phyloP scores from a whole-genome alignment of 148 eudicot genomes.

The Chenopodium berlandieri region DNA sequence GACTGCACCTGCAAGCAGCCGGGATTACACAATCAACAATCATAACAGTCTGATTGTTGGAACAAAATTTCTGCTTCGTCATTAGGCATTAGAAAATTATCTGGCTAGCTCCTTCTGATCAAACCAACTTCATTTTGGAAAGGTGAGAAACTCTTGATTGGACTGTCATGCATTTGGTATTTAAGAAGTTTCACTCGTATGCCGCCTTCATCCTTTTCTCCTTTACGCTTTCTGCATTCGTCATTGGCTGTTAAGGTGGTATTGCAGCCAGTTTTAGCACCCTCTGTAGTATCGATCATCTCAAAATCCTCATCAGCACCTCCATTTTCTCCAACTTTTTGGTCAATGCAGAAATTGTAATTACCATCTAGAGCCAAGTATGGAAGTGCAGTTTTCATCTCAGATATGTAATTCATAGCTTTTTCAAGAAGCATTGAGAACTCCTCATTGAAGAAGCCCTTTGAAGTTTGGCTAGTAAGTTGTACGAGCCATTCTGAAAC shows the following conservation, averaged over 20 bases:
- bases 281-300: constrained; percentile 39
- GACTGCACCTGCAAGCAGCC: neutral
- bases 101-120: constrained; percentile 29
- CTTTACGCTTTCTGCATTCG: constrained; percentile 62
- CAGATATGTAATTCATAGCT: constrained; percentile 33
- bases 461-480: constrained; percentile 41
- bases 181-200: constrained; percentile 42
- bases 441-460: constrained; percentile 37
- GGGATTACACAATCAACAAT: neutral
- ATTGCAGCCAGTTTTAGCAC: constrained; percentile 13
- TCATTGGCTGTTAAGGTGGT: constrained; percentile 19
- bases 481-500: constrained; percentile 56
- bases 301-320: constrained; percentile 38
- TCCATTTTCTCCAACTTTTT: constrained; percentile 6
- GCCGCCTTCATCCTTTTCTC: constrained; percentile 34
- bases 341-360: constrained; percentile 6
- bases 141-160: constrained; percentile 25
- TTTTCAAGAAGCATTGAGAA: constrained; percentile 37
- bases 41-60: too few relatives aligned
- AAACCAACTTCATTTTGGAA: constrained; percentile 23
- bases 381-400: constrained; percentile 25
- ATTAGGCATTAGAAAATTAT: neutral
- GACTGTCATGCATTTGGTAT: constrained; percentile 33
- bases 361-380: neutral
- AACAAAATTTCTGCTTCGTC: constrained; percentile 11